Evolutionary conservation across 192 early-diverging fungal species (phyloP).

Genomic region (Coemansia sp.): DNA sequence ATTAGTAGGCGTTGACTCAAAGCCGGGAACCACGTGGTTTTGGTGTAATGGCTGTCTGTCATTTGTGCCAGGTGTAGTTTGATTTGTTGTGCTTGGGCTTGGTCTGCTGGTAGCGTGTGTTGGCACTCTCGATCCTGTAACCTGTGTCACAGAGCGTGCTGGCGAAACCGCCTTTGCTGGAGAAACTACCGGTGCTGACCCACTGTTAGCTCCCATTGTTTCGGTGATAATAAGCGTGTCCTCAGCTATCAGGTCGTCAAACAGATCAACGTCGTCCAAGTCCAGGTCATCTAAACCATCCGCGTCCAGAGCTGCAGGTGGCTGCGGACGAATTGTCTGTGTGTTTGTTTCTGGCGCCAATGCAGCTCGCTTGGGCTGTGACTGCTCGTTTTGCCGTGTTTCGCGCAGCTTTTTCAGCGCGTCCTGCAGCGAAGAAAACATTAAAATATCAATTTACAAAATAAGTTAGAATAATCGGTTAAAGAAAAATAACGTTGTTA

Average conservation of each 20-base stretch:
- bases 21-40: not conserved
- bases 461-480: not conserved
- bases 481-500: no score
- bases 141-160: not conserved
- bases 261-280: slow-evolving; percentile 25
- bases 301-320: not conserved
- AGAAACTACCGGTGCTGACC: not conserved
- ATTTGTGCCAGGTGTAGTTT: not conserved
- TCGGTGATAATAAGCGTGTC: not conserved
- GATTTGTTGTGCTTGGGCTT: no score
- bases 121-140: not conserved
- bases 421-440: slow-evolving; percentile 36
- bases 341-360: slow-evolving; percentile 6
- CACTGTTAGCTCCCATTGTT: not conserved
- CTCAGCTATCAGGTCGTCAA: slow-evolving; percentile 19
- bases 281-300: slow-evolving; percentile 19
- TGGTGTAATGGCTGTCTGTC: not conserved
- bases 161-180: not conserved
- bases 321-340: not conserved
- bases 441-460: slow-evolving; percentile 6
- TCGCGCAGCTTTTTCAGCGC: slow-evolving; percentile 43
- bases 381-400: slow-evolving; percentile 15
- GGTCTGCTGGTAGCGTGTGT: not conserved
- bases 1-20: not conserved
- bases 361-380: slow-evolving; percentile 25